phyloP scores from a whole-genome alignment of 2,329 filamentous ascomycete species.

The Thelonectria discophora region DNA sequence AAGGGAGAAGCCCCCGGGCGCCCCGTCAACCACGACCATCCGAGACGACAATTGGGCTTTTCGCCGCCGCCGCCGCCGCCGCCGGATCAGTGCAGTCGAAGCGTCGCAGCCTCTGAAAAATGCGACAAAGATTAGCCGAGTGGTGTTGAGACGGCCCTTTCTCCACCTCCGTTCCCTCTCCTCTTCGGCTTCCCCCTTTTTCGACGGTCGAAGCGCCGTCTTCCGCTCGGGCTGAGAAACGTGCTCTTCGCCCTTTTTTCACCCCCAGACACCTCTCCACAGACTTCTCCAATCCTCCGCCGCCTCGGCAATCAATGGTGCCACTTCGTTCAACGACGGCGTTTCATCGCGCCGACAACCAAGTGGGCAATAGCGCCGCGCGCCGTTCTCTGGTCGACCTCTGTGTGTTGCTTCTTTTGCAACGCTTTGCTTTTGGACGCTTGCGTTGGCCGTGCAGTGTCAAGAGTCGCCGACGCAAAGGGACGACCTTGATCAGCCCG shows the following conservation, averaged over 20 bases:
- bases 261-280: slow-evolving; percentile 14
- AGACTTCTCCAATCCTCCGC: slow-evolving; percentile 17
- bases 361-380: slow-evolving; percentile 34
- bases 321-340: slow-evolving; percentile 32
- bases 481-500: too few species aligned
- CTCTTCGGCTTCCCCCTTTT: slow-evolving; percentile 1
- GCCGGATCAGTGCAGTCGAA: background rate
- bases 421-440: slow-evolving; percentile 1
- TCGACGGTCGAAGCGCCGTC: background rate
- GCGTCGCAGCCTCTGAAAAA: slow-evolving; percentile 11
- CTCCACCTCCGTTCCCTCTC: slow-evolving; percentile 9
- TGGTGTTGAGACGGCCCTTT: background rate
- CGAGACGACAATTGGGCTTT: background rate
- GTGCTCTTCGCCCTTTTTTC: background rate
- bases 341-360: slow-evolving; percentile 32
- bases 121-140: background rate
- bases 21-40: slow-evolving; percentile 1
- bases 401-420: slow-evolving; percentile 15
- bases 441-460: too few species aligned
- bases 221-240: slow-evolving; percentile 8
- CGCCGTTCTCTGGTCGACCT: slow-evolving; percentile 24
- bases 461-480: too few species aligned
- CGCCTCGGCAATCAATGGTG: slow-evolving; percentile 31
- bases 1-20: background rate
- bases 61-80: slow-evolving; percentile 14